phyloP scores from a whole-genome alignment of 179 eudicot species.

The Silene noctiflora region DNA sequence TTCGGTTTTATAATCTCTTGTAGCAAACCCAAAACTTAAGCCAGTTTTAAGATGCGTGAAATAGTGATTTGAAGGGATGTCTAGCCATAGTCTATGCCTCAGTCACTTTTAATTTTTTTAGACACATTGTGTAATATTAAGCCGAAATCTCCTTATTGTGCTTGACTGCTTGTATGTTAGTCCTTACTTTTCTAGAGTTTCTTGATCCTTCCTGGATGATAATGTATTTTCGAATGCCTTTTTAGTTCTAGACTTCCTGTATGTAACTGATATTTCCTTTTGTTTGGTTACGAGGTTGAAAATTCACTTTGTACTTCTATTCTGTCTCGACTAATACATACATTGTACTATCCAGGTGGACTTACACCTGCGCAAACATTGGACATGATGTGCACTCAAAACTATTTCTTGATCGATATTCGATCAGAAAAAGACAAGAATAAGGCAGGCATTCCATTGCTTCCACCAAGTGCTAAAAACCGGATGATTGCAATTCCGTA shows the following conservation, averaged over 20 bases:
- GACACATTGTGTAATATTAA: too few relatives aligned
- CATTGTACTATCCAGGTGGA: slow-evolving; percentile 43
- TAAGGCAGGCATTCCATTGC: slow-evolving; percentile 86
- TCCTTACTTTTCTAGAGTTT: not conserved
- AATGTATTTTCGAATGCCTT: not conserved
- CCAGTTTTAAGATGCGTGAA: too few relatives aligned
- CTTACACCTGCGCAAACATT: slow-evolving; percentile 87
- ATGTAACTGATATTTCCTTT: too few relatives aligned
- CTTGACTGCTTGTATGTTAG: too few relatives aligned
- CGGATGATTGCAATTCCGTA: slow-evolving; percentile 75
- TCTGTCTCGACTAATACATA: not conserved
- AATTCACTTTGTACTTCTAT: too few relatives aligned
- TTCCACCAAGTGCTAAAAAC: slow-evolving; percentile 81
- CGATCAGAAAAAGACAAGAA: slow-evolving; percentile 88
- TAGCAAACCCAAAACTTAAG: too few relatives aligned
- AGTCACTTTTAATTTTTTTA: too few relatives aligned
- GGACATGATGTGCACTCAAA: slow-evolving; percentile 66
- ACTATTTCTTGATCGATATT: slow-evolving; percentile 68
- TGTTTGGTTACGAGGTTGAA: too few relatives aligned
- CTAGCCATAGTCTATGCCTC: too few relatives aligned
- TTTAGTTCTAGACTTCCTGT: not conserved
- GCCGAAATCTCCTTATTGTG: too few relatives aligned
- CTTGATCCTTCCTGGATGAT: not conserved
- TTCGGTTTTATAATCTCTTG: too few relatives aligned
- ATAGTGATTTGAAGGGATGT: too few relatives aligned